Evolutionary conservation across 306 rosid species (phyloP).

Genomic region (Herpetospermum pedunculosum): DNA sequence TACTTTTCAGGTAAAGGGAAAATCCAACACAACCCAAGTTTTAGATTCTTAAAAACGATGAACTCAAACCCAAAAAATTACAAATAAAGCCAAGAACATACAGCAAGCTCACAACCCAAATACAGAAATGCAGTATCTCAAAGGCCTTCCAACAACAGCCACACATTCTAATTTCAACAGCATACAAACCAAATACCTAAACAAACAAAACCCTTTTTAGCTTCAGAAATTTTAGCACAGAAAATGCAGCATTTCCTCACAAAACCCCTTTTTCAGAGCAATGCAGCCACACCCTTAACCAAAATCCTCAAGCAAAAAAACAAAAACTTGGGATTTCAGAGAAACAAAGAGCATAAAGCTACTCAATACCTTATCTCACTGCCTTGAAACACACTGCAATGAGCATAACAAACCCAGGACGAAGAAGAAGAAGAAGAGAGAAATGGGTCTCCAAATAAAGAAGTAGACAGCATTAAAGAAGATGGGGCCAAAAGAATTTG

Average conservation of each 20-base stretch:
- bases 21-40: background rate
- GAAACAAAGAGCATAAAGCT: background rate
- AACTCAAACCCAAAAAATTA: background rate
- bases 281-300: constrained; percentile 12
- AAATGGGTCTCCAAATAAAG: constrained; percentile 34
- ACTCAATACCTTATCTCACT: constrained; percentile 19
- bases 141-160: constrained; percentile 18
- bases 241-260: constrained; percentile 20
- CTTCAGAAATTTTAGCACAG: constrained; percentile 37
- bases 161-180: constrained; percentile 16
- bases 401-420: constrained; percentile 31
- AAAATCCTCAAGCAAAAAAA: background rate
- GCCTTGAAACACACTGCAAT: background rate
- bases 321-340: background rate
- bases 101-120: background rate
- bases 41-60: background rate
- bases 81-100: background rate
- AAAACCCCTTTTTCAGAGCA: constrained; percentile 28
- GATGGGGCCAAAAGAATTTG: constrained; percentile 42
- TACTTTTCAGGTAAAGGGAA: background rate
- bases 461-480: constrained; percentile 41
- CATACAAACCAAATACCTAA: constrained; percentile 23
- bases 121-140: constrained; percentile 16
- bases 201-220: background rate
- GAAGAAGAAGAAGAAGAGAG: constrained; percentile 18